A percentile compares a stretch with the other conserved stretches of the same genome.
Evolutionary conservation across 169 alveolate species (phyloP).

Genomic region (Babesia caballi): DNA sequence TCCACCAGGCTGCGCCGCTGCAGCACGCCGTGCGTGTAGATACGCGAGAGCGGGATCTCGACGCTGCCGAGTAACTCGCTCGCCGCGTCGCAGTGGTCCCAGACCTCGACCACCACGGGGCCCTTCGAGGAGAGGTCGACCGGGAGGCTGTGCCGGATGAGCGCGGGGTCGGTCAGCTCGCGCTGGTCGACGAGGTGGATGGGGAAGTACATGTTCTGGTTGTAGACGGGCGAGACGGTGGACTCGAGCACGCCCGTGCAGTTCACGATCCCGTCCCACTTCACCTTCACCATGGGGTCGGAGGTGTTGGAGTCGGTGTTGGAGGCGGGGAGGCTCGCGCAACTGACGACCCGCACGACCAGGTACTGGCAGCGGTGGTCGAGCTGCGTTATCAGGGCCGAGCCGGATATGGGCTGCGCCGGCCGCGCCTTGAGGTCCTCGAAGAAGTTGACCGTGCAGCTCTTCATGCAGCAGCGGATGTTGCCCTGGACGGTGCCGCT

Average conservation of each 20-base stretch:
- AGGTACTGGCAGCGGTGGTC: slow-evolving; percentile 41
- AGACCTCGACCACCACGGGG: slow-evolving; percentile 80
- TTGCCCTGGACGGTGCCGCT: slow-evolving; percentile 79
- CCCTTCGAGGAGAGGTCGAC: slow-evolving; percentile 82
- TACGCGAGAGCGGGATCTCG: slow-evolving; percentile 73
- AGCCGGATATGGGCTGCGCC: slow-evolving; percentile 50
- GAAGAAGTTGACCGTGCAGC: slow-evolving; percentile 57
- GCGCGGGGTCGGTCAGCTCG: slow-evolving; percentile 72
- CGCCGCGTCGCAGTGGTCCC: slow-evolving; percentile 79
- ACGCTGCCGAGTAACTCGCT: slow-evolving; percentile 79
- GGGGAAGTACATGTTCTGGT: slow-evolving; percentile 84
- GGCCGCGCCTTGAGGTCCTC: slow-evolving; percentile 33
- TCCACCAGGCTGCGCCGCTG: slow-evolving; percentile 68
- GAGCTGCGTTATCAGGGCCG: slow-evolving; percentile 37
- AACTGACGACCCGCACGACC: slow-evolving; percentile 70
- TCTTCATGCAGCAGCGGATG: slow-evolving; percentile 70
- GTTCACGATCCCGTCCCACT: slow-evolving; percentile 84
- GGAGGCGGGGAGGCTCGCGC: slow-evolving; percentile 79
- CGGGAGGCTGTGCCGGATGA: slow-evolving; percentile 79
- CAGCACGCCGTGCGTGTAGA: slow-evolving; percentile 70
- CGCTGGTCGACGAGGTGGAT: slow-evolving; percentile 78
- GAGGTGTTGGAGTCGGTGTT: slow-evolving; percentile 79
- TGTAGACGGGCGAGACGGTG: slow-evolving; percentile 76
- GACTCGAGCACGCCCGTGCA: slow-evolving; percentile 69
- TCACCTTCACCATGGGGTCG: slow-evolving; percentile 82